Conservation (phyloP, 1,284 basidiomycete species). For the Sanghuangporus weigelae region DNA sequence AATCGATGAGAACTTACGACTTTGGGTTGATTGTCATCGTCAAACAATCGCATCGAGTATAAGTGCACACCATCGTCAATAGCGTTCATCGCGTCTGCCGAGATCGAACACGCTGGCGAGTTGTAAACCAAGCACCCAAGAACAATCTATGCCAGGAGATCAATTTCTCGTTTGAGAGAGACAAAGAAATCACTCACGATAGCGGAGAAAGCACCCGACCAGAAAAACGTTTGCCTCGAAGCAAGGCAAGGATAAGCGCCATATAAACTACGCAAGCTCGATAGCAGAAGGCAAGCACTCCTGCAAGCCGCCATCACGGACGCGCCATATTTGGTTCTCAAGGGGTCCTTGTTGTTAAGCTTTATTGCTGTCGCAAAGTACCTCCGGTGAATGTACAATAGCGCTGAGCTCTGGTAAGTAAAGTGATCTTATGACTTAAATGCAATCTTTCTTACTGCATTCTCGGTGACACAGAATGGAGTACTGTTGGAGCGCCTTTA, state of each 20-base stretch:
- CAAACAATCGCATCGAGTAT: slow-evolving; percentile 9
- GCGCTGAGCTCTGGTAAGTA: slow-evolving; percentile 29
- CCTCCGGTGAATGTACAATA: slow-evolving; percentile 47
- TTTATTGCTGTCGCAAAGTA: slow-evolving; percentile 45
- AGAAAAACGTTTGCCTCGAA: slow-evolving; percentile 43
- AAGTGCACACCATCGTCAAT: slow-evolving; percentile 14
- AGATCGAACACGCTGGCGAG: slow-evolving; percentile 8
- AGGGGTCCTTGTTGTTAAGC: slow-evolving; percentile 35
- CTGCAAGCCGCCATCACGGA: slow-evolving; percentile 43
- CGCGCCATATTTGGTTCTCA: slow-evolving; percentile 39
- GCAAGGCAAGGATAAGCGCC: slow-evolving; percentile 32
- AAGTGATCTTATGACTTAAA: neutral
- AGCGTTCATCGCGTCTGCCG: slow-evolving; percentile 8
- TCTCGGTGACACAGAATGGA: slow-evolving; percentile 36
- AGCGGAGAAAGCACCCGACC: slow-evolving; percentile 45
- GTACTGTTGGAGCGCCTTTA: slow-evolving; percentile 42
- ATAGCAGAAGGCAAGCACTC: slow-evolving; percentile 39
- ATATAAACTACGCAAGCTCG: slow-evolving; percentile 35
- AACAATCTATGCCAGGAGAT: slow-evolving; percentile 11
- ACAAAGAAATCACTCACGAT: slow-evolving; percentile 33
- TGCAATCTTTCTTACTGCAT: slow-evolving; percentile 31
- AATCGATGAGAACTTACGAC: neutral
- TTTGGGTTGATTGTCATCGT: neutral
- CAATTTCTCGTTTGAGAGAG: neutral
- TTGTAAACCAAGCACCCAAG: slow-evolving; percentile 15